phyloP scores from a whole-genome alignment of 2,329 filamentous ascomycete genomes.

The Neonectria neomacrospora region DNA sequence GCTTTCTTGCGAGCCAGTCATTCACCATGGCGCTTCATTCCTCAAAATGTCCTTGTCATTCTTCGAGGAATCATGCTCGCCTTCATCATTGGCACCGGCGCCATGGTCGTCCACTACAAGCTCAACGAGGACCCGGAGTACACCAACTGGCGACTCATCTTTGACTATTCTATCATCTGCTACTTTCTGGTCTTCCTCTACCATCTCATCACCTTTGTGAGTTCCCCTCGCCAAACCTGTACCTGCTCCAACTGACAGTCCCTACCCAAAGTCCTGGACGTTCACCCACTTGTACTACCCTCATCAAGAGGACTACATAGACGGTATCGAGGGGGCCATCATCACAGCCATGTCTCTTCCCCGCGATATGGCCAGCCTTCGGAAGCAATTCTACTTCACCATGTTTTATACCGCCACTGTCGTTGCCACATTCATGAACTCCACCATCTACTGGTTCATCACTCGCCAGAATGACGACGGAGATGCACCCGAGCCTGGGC shows the following conservation, averaged over 20 bases:
- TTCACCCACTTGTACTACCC: slow-evolving; percentile 63
- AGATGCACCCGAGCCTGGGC: slow-evolving; percentile 18
- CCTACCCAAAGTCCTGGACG: slow-evolving; percentile 55
- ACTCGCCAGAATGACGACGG: slow-evolving; percentile 47
- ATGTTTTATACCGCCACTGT: slow-evolving; percentile 60
- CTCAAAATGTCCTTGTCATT: slow-evolving; percentile 57
- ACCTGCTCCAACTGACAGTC: neutral
- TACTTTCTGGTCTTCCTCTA: slow-evolving; percentile 57
- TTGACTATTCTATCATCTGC: slow-evolving; percentile 61
- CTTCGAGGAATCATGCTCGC: slow-evolving; percentile 56
- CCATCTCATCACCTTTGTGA: slow-evolving; percentile 59
- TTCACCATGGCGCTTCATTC: slow-evolving; percentile 61
- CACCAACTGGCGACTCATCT: slow-evolving; percentile 56
- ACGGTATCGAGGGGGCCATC: slow-evolving; percentile 50
- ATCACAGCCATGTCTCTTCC: slow-evolving; percentile 59
- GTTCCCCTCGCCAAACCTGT: slow-evolving; percentile 36
- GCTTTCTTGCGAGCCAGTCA: slow-evolving; percentile 63
- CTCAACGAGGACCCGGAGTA: slow-evolving; percentile 53
- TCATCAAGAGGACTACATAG: slow-evolving; percentile 51
- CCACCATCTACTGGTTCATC: slow-evolving; percentile 61
- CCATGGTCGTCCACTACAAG: slow-evolving; percentile 59
- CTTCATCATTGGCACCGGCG: slow-evolving; percentile 56
- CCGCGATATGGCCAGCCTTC: slow-evolving; percentile 52
- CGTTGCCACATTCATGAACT: slow-evolving; percentile 62
- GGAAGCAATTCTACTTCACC: slow-evolving; percentile 60